Percentiles rank a stretch among this genome's conserved stretches.
phyloP scores from a whole-genome alignment of 1,139 yeast species.

The Yamadazyma membranifaciens region DNA sequence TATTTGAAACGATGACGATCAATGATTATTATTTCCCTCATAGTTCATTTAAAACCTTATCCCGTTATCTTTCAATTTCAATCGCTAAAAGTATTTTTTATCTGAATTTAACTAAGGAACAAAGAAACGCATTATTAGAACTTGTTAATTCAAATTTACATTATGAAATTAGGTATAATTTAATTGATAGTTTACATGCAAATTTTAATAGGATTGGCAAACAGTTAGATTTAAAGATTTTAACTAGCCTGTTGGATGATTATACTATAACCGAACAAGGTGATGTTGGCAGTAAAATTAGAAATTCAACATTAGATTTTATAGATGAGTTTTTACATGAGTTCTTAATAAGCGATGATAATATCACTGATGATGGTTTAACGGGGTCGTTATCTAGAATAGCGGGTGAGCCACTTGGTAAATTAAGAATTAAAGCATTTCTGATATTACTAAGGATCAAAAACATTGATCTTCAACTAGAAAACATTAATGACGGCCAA shows the following conservation, averaged over 20 bases:
- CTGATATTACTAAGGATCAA: slow-evolving; percentile 15
- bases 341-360: background rate
- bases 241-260: slow-evolving; percentile 47
- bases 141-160: slow-evolving; percentile 20
- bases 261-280: slow-evolving; percentile 70
- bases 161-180: slow-evolving; percentile 25
- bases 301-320: slow-evolving; percentile 48
- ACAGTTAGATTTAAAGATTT: slow-evolving; percentile 6
- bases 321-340: slow-evolving; percentile 21
- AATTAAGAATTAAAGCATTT: slow-evolving; percentile 28
- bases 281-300: slow-evolving; percentile 74
- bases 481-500: slow-evolving; percentile 5
- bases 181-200: slow-evolving; percentile 19
- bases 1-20: slow-evolving; percentile 25
- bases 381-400: slow-evolving; percentile 48
- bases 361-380: slow-evolving; percentile 8
- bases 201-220: slow-evolving; percentile 1
- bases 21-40: slow-evolving; percentile 14
- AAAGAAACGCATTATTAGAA: slow-evolving; percentile 15
- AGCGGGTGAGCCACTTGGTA: slow-evolving; percentile 41
- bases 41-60: slow-evolving; percentile 17
- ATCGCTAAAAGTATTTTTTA: slow-evolving; percentile 27
- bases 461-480: background rate
- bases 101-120: slow-evolving; percentile 11
- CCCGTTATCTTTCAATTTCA: slow-evolving; percentile 30